phyloP scores from a whole-genome alignment of 768 basidiomycete genomes.

The Kwoniella newhampshirensis region DNA sequence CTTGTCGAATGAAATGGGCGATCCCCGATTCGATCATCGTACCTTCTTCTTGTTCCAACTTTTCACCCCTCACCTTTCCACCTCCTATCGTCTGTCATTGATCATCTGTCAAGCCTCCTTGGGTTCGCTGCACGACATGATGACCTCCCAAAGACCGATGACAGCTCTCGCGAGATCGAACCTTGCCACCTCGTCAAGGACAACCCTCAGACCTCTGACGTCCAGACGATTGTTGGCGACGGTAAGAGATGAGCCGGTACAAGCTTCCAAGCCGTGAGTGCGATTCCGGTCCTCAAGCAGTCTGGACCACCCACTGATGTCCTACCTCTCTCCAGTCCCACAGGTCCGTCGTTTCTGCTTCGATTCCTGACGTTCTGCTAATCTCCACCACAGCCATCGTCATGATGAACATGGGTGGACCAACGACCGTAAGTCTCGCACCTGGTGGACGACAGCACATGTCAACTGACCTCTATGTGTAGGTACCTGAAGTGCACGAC shows the following conservation, averaged over 20 bases:
- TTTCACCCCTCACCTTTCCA: neutral
- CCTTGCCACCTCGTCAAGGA: conserved; percentile 24
- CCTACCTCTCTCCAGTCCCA: conserved; percentile 8
- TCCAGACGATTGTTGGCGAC: conserved; percentile 22
- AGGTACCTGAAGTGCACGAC: conserved; percentile 89
- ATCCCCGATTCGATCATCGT: conserved; percentile 10
- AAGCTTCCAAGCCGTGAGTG: conserved; percentile 29
- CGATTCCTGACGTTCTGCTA: neutral
- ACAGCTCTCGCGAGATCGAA: conserved; percentile 15
- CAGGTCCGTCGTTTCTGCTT: conserved; percentile 11
- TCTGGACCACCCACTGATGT: conserved; percentile 2
- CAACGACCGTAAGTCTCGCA: conserved; percentile 68
- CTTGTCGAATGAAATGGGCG: conserved; percentile 10
- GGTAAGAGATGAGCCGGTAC: conserved; percentile 21
- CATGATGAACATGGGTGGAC: conserved; percentile 99
- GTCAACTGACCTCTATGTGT: too few species aligned
- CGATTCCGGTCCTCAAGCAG: neutral
- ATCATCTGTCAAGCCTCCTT: too few species aligned
- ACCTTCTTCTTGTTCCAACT: conserved; percentile 3
- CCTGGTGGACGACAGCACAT: neutral
- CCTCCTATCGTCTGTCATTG: too few species aligned
- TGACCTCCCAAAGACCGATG: conserved; percentile 14
- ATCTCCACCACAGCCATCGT: conserved; percentile 65
- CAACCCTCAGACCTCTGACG: conserved; percentile 1
- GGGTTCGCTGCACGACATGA: neutral